Conservation (phyloP, 805 yeast genomes). For the Komagataella ulmi region DNA sequence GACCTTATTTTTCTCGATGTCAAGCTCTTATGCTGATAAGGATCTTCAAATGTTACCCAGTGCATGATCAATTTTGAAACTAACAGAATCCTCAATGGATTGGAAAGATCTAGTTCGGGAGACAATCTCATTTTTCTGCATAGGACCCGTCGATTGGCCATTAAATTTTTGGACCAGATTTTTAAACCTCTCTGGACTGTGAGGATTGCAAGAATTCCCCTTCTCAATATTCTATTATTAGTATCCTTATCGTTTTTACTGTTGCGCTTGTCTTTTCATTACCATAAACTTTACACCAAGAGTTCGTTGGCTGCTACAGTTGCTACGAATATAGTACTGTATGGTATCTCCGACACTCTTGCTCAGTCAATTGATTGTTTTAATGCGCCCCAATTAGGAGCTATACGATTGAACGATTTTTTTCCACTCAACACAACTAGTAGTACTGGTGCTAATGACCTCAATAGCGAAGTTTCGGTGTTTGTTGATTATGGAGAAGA, state of each 20-base stretch:
- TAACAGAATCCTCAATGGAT: not conserved
- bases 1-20: not conserved
- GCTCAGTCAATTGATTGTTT: slow-evolving; percentile 58
- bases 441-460: not conserved
- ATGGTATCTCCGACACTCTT: slow-evolving; percentile 82
- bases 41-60: not conserved
- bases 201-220: slow-evolving; percentile 32
- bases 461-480: slow-evolving; percentile 3
- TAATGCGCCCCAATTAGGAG: slow-evolving; percentile 1
- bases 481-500: slow-evolving; percentile 22
- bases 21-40: not conserved
- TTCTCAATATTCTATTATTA: slow-evolving; percentile 41
- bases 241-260: slow-evolving; percentile 33
- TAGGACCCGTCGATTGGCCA: not conserved
- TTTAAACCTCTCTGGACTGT: not conserved
- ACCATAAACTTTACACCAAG: slow-evolving; percentile 45
- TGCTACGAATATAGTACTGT: slow-evolving; percentile 65
- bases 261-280: slow-evolving; percentile 38
- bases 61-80: not conserved
- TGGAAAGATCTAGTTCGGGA: not conserved
- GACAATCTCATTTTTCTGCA: not conserved
- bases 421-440: not conserved
- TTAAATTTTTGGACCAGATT: not conserved
- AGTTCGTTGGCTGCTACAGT: slow-evolving; percentile 68
- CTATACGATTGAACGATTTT: not conserved